Evolutionary conservation across 331 rosid species (phyloP), one percentile per base, ranked within the genome.

Genomic region (Rhamnella rubrinervis): DNA sequence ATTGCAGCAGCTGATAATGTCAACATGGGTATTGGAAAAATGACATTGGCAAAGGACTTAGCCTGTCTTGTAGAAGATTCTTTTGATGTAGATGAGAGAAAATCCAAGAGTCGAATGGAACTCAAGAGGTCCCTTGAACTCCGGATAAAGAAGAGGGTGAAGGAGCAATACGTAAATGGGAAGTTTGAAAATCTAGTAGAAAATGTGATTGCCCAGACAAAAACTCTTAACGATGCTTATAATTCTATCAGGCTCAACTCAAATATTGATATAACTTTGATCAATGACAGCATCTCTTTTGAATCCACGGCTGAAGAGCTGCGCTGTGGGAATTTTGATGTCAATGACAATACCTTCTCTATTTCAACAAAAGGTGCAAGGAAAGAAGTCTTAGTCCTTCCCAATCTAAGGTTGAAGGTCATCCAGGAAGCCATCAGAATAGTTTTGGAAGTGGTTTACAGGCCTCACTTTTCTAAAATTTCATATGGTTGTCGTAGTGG

Each of bases 401-500:
- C 98, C 40, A 93, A 82, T 82, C 79, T 82, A 71, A 88, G 78
- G 71, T 75, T 93, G 75, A 88, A 71, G 77, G 83, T 90, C 67
- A 80, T 93, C 55, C 97, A 88, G 79, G 98, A 93, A 68, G 93
- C 96, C 19, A 82, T 93, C 66, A 88, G 96, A 78, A 72, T 93
- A 53, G 88, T 81, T 28, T 68, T 93, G 71, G 98, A 93, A 77
- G 91, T 87, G 67, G 85, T 90, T 73, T 93, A 83, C 78, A 86
- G 70, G 77, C 97, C 98, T 18, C 65, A 86, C 56, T 90, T 93
- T 61, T 93, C 89, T 56, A 90, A 84, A 77, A 84, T 93, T 18
- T 93, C 98, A 21, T 96, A 93, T 49, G 98, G 98, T 10, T 85
- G 91, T 61, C 85, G 96, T 52, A 93, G 92, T 53, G 96, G 98